phyloP scores from a whole-genome alignment of 192 early-diverging fungal species.

The Rhizophagus sp. region DNA sequence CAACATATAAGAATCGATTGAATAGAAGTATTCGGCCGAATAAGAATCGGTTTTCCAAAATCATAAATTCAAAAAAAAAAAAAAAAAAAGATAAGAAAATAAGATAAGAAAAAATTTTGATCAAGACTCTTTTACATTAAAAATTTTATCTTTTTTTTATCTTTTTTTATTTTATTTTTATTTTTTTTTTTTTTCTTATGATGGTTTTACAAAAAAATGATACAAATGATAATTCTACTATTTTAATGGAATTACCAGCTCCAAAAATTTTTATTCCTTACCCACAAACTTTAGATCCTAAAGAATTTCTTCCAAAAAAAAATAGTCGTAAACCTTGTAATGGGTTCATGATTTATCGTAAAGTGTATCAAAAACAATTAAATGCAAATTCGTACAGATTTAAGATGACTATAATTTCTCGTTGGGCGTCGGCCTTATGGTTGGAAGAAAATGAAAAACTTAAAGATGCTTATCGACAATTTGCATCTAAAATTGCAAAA shows the following conservation, averaged over 20 bases:
- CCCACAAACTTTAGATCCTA: neutral
- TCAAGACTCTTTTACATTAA: too few species aligned
- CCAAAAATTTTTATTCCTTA: neutral
- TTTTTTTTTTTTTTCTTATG: too few species aligned
- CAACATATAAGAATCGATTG: too few species aligned
- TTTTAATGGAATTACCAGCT: neutral
- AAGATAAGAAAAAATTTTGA: too few species aligned
- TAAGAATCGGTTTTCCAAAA: too few species aligned
- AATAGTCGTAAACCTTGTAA: constrained; percentile 8
- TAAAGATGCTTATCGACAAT: constrained; percentile 13
- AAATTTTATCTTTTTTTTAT: too few species aligned
- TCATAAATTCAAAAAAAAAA: too few species aligned
- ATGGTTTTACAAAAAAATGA: neutral
- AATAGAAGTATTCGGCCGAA: too few species aligned
- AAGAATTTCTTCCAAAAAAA: neutral
- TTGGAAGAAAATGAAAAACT: neutral
- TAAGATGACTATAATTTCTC: neutral
- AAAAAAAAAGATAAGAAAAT: too few species aligned
- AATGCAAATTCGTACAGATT: neutral
- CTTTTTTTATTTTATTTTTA: too few species aligned
- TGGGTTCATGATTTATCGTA: constrained; percentile 10
- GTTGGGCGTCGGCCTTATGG: neutral
- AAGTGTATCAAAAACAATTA: neutral
- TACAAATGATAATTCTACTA: neutral
- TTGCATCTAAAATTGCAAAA: neutral